Conservation (phyloP, 805 yeast species). For the Candida krabiensis region DNA sequence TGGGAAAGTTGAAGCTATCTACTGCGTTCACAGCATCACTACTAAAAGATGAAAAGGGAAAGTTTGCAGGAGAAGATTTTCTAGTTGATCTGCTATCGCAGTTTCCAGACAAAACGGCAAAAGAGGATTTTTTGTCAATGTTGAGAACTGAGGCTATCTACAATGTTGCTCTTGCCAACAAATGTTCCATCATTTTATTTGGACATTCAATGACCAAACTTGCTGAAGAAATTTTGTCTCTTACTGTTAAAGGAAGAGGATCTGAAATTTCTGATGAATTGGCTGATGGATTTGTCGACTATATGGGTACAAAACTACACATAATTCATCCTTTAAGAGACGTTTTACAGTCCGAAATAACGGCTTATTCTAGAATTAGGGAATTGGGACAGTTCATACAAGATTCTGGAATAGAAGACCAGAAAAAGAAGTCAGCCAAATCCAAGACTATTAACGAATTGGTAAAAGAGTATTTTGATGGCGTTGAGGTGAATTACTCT, state of each 20-base stretch:
- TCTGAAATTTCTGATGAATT: conserved; percentile 54
- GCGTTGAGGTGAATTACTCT: conserved; percentile 76
- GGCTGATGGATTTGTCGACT: conserved; percentile 42
- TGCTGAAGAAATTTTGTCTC: conserved; percentile 75
- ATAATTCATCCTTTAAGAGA: conserved; percentile 75
- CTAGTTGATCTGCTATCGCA: conserved; percentile 37
- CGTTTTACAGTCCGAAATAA: conserved; percentile 65
- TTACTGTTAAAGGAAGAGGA: conserved; percentile 88
- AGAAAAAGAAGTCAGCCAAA: conserved; percentile 48
- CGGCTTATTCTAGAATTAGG: conserved; percentile 48
- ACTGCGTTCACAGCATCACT: conserved; percentile 27
- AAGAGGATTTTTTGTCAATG: conserved; percentile 57
- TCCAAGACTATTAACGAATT: conserved; percentile 82
- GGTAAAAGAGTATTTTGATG: conserved; percentile 66
- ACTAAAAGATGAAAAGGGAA: conserved; percentile 3
- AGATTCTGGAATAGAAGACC: conserved; percentile 16
- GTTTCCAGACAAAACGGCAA: conserved; percentile 57
- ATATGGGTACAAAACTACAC: conserved; percentile 36
- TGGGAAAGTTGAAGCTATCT: conserved; percentile 35
- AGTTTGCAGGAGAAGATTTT: conserved; percentile 6
- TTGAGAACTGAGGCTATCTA: conserved; percentile 48
- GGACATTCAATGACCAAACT: conserved; percentile 82
- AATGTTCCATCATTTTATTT: conserved; percentile 59
- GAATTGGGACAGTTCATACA: conserved; percentile 37
- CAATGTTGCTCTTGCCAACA: conserved; percentile 43